Evolutionary conservation across 1,139 yeast genomes (phyloP), one percentile per base, ranked within the genome.

Genomic region (Lodderomyces oxycetoniae): DNA sequence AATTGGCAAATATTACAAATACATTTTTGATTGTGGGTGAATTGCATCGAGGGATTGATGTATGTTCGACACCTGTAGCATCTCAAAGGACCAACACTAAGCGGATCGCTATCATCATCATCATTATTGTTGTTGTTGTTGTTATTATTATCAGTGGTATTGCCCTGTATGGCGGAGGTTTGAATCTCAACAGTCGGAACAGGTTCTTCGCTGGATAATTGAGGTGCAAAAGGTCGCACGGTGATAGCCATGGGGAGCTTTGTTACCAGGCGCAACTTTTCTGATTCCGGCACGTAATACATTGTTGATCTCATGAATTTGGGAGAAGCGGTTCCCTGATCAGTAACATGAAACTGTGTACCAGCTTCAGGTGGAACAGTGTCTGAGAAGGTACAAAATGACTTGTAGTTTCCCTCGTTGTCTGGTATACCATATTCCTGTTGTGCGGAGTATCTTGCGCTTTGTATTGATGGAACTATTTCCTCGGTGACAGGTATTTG

Each of bases 21-120:
- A 57, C 86, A 84, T 41, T 64, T 67, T 29, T 79, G 76, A 28
- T 79, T 80, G 33, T 71, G 73, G 7, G 77, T 70, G 46, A 82
- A 79, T 46, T 78, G 80, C 79, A 85, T 83, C 12, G 79, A 75
- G 2, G 97, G 95, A 53, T 91, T 91, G 45, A 88, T 71, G 56
- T 88, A 91, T 1, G 95, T 74, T 39, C 96, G 74, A 59, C 99
- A 91, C 39, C 98, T 79, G 45, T 77, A 74, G 59, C 98, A 91
- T 48, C 99, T 74, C 24, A 94, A 79, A 1, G 96, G 96, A 1
- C 88, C 86, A 15, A 55, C 52, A 31, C 64, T 71, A 28, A 57
- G 47, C 0, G 60, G 55, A 42, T 63, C 68, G 2, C 45, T 41
- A 6, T 42, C 35, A 13, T 37, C 36, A 14, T 21, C 20, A 4